Percentiles rank a stretch among this genome's conserved stretches.
These are phyloP conservation scores for Decorospora gaudefroyi DNA, from an alignment of 2,329 filamentous ascomycete genomes.

Conservation along the genomic window DNA sequence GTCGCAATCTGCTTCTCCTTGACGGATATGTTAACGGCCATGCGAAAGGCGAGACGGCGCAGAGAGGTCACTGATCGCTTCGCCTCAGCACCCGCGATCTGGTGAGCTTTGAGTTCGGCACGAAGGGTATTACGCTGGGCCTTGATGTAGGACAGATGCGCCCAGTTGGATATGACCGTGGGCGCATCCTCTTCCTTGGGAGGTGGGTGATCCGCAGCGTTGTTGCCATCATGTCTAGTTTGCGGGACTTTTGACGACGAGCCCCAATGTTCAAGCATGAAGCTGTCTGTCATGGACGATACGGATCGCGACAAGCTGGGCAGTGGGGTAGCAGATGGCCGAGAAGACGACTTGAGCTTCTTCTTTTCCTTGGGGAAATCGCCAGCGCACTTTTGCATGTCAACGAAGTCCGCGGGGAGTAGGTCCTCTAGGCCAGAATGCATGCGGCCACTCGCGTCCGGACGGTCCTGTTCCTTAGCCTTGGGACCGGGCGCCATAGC, in stretches of 20 bases:
- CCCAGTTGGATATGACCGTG: constrained; percentile 44
- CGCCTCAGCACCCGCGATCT: constrained; percentile 41
- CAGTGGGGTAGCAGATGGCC: constrained; percentile 30
- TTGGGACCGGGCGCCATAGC: constrained; percentile 26
- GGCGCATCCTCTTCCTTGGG: constrained; percentile 30
- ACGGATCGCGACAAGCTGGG: constrained; percentile 35
- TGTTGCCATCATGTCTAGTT: constrained; percentile 16
- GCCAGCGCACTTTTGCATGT: constrained; percentile 15
- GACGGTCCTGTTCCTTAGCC: constrained; percentile 23
- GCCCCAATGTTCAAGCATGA: constrained; percentile 38
- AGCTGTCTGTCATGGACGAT: constrained; percentile 45
- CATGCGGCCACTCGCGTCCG: constrained; percentile 22
- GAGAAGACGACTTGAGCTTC: constrained; percentile 24
- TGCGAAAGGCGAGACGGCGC: constrained; percentile 45
- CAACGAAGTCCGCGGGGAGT: constrained; percentile 31
- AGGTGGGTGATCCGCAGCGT: constrained; percentile 14
- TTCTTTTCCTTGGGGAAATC: constrained; percentile 22
- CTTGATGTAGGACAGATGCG: constrained; percentile 45
- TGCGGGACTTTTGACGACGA: constrained; percentile 19
- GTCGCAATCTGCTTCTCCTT: constrained; percentile 47
- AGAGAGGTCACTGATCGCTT: constrained; percentile 44
- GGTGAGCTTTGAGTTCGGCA: constrained; percentile 41
- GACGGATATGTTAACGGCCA: constrained; percentile 48
- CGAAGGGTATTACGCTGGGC: constrained; percentile 42
- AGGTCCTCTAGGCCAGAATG: constrained; percentile 38